These are phyloP conservation scores for Thraustochytrium sp. DNA, from an alignment of 352 stramenopile species.

Conservation along the genomic window DNA sequence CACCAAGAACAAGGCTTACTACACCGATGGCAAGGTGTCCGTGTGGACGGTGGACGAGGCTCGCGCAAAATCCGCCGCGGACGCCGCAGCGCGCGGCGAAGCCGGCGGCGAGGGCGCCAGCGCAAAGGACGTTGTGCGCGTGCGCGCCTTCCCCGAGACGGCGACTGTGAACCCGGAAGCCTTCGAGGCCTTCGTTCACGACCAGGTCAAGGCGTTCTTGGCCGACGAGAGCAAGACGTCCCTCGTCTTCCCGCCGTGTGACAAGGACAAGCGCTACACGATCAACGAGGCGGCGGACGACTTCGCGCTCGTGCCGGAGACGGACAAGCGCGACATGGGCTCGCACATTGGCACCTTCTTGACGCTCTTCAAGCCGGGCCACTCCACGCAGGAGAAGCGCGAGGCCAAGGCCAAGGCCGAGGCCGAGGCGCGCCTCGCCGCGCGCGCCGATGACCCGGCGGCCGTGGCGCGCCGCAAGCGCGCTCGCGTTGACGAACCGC, in stretches of 20 bases:
- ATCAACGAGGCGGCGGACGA: conserved; percentile 8
- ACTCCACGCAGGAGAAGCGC: background rate
- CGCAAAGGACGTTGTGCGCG: background rate
- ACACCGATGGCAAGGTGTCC: too few relatives aligned
- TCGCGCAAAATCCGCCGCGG: background rate
- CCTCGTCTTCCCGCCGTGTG: background rate
- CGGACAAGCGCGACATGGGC: background rate
- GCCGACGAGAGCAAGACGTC: background rate
- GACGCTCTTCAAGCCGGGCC: background rate
- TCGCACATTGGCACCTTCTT: background rate
- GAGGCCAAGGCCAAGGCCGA: conserved; percentile 13
- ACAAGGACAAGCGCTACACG: background rate
- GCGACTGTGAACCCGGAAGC: background rate
- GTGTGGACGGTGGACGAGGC: too few relatives aligned
- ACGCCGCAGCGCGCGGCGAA: background rate
- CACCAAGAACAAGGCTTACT: too few relatives aligned
- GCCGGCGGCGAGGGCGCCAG: background rate
- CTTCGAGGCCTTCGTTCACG: background rate
- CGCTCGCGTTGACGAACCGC: background rate
- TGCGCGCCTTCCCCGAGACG: background rate
- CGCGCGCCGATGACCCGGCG: too few relatives aligned
- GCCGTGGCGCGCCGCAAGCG: too few relatives aligned
- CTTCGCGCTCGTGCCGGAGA: background rate
- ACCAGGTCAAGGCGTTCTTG: background rate
- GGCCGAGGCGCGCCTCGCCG: background rate